Conservation (phyloP, 2,329 filamentous ascomycete species). For the Calonectria ilicicola region DNA sequence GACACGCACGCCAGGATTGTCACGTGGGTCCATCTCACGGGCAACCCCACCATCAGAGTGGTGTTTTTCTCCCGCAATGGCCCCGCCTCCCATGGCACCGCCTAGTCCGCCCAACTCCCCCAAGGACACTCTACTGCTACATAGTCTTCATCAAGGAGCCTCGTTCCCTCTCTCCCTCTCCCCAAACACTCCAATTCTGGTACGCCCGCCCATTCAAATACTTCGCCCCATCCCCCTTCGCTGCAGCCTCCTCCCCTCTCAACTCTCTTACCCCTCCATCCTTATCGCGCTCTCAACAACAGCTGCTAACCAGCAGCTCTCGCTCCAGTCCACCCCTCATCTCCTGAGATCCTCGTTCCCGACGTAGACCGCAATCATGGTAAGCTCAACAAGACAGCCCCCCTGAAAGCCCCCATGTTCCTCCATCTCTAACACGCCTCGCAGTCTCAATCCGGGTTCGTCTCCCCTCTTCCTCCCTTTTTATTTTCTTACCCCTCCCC, state of each 20-base stretch:
- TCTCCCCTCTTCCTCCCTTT: constrained; percentile 38
- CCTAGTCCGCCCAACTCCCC: constrained; percentile 29
- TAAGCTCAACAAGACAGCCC: constrained; percentile 45
- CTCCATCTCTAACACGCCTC: constrained; percentile 32
- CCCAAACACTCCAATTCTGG: constrained; percentile 27
- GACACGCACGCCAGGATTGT: constrained; percentile 37
- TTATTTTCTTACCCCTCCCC: constrained; percentile 13
- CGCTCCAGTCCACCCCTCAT: constrained; percentile 42
- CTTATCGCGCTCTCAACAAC: constrained; percentile 14
- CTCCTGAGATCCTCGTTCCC: constrained; percentile 40
- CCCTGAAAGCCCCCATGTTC: not conserved
- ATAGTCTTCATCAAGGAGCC: constrained; percentile 36
- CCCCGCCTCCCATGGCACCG: constrained; percentile 38
- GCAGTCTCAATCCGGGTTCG: constrained; percentile 77
- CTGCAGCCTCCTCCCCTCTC: not conserved
- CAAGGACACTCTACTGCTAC: constrained; percentile 30
- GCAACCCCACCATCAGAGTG: constrained; percentile 48
- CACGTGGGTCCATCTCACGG: constrained; percentile 49
- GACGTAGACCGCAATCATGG: constrained; percentile 54
- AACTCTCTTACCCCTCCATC: not conserved
- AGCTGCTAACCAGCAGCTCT: constrained; percentile 42
- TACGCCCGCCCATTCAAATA: constrained; percentile 21
- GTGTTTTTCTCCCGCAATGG: constrained; percentile 48
- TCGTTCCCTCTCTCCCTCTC: constrained; percentile 22
- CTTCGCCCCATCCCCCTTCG: not conserved